Base-by-base conservation (phyloP, 2,329 filamentous ascomycete species). In the Stagonosporopsis cucurbitacearum region DNA sequence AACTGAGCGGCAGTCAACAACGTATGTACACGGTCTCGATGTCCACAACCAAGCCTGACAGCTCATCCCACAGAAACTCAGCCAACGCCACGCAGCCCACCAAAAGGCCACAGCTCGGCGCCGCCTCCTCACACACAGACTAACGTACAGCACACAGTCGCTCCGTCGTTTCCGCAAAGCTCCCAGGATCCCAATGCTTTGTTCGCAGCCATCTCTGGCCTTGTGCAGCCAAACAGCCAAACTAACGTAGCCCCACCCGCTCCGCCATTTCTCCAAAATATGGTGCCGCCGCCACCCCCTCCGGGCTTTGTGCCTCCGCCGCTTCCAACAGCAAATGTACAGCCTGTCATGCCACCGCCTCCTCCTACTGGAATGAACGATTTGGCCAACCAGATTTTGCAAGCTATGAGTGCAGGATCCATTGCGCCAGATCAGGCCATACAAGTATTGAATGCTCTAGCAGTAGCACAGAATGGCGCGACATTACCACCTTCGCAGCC, bases 1-100 rank as follows among this genome's bases (percentile, higher is more conserved):
- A 91, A 77, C 76, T 96, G 68, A 88, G 83, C 61, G 82, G 86
- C 58, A 80, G 81, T 56, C 76, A 81, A 64, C 81, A 84, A 72
- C 86, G 89, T 92, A 91, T 82, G 88, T 76, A 19, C 46, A 3
- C 48, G 59, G 43, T 52, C 50, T 51, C 55, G 60, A 47, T 23
- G 20, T 43, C 22, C 28, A 4, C n/a, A 19, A 6, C 11, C 11
- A 12, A 26, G n/a, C 37, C 63, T 63, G 49, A 63, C 42, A 28
- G 50, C 45, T 50, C 40, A 50, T 39, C 6, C 32, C 36, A 33
- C 37, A 69, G 67, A 60, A 46, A 58, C 61, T 15, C 62, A 60
- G 49, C 64, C 67, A 9, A 65, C 68, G 20, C 68, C 69, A 25
- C 61, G 64, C 43, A 71, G 65, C 57, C 69, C 67, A n/a, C 65